Percentiles rank a stretch among this genome's conserved stretches.
phyloP scores from a whole-genome alignment of 192 early-diverging fungal genomes.

The Paraglomus occultum region DNA sequence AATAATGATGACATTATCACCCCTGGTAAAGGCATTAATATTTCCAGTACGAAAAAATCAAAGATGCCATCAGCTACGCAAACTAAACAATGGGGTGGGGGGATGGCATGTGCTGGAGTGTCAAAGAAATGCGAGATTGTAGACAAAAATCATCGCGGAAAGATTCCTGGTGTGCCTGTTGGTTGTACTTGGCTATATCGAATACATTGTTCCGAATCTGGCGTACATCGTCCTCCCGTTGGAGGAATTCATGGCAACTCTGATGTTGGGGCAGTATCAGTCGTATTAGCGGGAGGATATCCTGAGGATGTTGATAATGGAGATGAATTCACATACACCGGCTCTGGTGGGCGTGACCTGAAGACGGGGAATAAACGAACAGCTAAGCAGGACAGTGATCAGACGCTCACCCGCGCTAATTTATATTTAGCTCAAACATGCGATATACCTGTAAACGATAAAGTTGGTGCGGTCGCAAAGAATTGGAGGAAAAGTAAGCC shows the following conservation, averaged over 20 bases:
- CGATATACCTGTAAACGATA: conserved; percentile 43
- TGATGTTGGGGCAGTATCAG: conserved; percentile 51
- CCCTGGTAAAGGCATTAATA: conserved; percentile 43
- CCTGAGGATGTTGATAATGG: conserved; percentile 66
- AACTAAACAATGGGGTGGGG: conserved; percentile 55
- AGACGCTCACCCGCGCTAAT: conserved; percentile 59
- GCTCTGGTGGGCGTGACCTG: conserved; percentile 57
- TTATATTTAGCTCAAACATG: conserved; percentile 57
- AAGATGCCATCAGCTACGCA: conserved; percentile 55
- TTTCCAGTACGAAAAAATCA: conserved; percentile 37
- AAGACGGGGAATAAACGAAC: conserved; percentile 52
- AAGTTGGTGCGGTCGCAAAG: conserved; percentile 42
- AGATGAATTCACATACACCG: conserved; percentile 65
- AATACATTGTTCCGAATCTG: conserved; percentile 47
- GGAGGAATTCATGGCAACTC: conserved; percentile 59
- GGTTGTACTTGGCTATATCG: conserved; percentile 56
- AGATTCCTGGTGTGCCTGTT: conserved; percentile 59
- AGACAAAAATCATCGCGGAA: conserved; percentile 33
- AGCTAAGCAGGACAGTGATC: conserved; percentile 53
- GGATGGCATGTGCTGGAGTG: conserved; percentile 50
- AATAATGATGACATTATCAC: conserved; percentile 36
- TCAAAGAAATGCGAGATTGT: conserved; percentile 33
- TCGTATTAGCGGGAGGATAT: conserved; percentile 64
- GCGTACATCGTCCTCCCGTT: conserved; percentile 62
- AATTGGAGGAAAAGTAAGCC: conserved; percentile 55